Percentiles rank a stretch among this genome's conserved stretches.
Evolutionary conservation across 2,329 filamentous ascomycete species (phyloP).

Genomic region (Fusarium algeriense): DNA sequence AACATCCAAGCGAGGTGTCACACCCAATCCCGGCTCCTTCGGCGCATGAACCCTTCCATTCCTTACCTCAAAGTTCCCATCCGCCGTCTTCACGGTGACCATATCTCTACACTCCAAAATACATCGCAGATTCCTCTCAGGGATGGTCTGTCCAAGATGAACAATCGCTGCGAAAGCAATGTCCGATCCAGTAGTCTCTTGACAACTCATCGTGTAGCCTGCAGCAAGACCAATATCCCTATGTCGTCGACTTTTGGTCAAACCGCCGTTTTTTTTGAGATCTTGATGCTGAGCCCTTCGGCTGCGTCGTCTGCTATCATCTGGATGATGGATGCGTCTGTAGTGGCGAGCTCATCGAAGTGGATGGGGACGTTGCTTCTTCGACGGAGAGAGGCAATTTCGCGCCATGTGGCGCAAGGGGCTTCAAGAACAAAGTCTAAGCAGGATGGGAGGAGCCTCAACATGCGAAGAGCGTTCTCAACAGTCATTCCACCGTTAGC

Average conservation of each 20-base stretch:
- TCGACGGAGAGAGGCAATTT: slow-evolving; percentile 25
- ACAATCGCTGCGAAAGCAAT: slow-evolving; percentile 38
- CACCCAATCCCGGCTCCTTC: slow-evolving; percentile 24
- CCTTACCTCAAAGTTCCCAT: slow-evolving; percentile 30
- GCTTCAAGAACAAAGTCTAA: slow-evolving; percentile 41
- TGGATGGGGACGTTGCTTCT: slow-evolving; percentile 32
- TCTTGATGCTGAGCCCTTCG: slow-evolving; percentile 36
- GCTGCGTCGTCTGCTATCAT: slow-evolving; percentile 35
- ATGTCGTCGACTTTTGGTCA: slow-evolving; percentile 32
- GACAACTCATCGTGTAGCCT: slow-evolving; percentile 36
- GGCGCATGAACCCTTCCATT: slow-evolving; percentile 30
- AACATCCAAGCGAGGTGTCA: slow-evolving; percentile 30
- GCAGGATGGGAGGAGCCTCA: slow-evolving; percentile 30
- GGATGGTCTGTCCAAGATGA: slow-evolving; percentile 34
- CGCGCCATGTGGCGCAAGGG: slow-evolving; percentile 32
- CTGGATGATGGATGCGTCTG: slow-evolving; percentile 28
- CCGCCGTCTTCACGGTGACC: slow-evolving; percentile 29
- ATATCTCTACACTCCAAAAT: slow-evolving; percentile 37
- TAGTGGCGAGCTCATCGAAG: slow-evolving; percentile 33
- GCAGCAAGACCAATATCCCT: slow-evolving; percentile 36
- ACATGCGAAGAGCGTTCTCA: slow-evolving; percentile 31
- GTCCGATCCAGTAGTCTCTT: slow-evolving; percentile 33
- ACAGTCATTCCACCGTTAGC: slow-evolving; percentile 35
- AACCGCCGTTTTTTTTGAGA: slow-evolving; percentile 38
- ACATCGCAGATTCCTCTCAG: slow-evolving; percentile 28